Percentiles rank a stretch among this genome's conserved stretches.
phyloP scores from a whole-genome alignment of 202 grass and related monocot species.

The Panicum hallii region DNA sequence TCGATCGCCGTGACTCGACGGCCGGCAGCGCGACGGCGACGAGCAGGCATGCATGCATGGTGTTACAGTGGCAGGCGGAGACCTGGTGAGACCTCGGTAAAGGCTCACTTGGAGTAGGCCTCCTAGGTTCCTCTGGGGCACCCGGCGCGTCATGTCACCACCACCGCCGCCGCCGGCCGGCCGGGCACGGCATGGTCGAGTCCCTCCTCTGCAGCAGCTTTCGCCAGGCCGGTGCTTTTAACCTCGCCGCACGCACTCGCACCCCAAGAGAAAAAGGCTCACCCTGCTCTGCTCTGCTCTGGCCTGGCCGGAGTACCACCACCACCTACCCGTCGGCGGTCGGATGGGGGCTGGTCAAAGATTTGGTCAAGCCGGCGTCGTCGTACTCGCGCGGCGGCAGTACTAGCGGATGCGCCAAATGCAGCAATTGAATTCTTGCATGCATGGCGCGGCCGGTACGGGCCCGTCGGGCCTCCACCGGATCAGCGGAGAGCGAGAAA shows the following conservation, averaged over 20 bases:
- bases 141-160: not conserved
- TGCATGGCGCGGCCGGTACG: not conserved
- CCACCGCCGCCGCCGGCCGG: not conserved
- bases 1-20: too few relatives aligned
- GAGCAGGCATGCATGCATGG: too few relatives aligned
- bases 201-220: not conserved
- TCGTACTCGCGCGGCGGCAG: too few relatives aligned
- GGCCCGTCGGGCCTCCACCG: too few relatives aligned
- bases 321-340: not conserved
- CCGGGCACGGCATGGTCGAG: not conserved
- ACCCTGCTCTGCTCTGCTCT: too few relatives aligned
- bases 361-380: conserved; percentile 24
- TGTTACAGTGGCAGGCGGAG: too few relatives aligned
- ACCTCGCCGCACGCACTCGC: too few relatives aligned
- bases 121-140: not conserved
- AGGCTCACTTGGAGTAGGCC: not conserved
- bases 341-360: conserved; percentile 19
- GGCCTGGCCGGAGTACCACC: too few relatives aligned
- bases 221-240: not conserved
- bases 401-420: not conserved
- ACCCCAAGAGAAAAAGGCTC: too few relatives aligned
- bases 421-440: conserved; percentile 3
- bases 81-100: not conserved
- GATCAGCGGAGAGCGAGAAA: too few relatives aligned
- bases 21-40: too few relatives aligned